Percentiles rank a stretch among this genome's conserved stretches.
Evolutionary conservation across 192 early-diverging fungal genomes (phyloP).

Genomic region (Umbelopsis sp.): DNA sequence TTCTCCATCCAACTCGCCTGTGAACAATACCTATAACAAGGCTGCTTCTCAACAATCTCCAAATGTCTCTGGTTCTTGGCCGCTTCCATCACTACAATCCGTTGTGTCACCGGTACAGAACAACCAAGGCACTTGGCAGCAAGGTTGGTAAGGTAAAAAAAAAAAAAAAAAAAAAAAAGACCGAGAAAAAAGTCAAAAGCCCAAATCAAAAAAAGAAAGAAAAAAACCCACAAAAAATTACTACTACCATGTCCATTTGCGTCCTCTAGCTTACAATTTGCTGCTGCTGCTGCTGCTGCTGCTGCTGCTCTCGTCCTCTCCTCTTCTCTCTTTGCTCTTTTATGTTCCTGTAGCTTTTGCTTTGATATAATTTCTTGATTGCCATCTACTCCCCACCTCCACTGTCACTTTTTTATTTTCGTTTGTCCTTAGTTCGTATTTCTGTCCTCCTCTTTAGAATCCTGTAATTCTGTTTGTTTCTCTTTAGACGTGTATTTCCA

Average conservation of each 20-base stretch:
- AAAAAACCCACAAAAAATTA: no score
- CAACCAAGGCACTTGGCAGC: slow-evolving; percentile 9
- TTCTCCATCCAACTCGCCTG: slow-evolving; percentile 29
- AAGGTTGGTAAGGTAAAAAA: not conserved
- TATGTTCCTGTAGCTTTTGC: not conserved
- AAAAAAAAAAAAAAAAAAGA: no score
- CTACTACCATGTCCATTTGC: no score
- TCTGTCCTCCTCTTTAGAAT: not conserved
- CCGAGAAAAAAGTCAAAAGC: no score
- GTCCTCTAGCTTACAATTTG: no score
- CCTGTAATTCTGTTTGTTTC: slow-evolving; percentile 12
- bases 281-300: no score
- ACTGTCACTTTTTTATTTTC: not conserved
- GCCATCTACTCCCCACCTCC: not conserved
- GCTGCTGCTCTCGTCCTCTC: not conserved
- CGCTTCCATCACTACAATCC: slow-evolving; percentile 28
- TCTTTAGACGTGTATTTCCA: slow-evolving; percentile 11
- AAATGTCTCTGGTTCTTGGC: not conserved
- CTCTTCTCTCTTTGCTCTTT: not conserved
- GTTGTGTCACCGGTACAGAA: slow-evolving; percentile 19
- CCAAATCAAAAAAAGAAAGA: no score
- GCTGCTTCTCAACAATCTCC: not conserved
- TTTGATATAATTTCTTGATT: not conserved
- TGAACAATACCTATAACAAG: slow-evolving; percentile 11
- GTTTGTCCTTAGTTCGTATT: not conserved